phyloP scores from a whole-genome alignment of 352 stramenopile species.

The Globisporangium paroecandrum region DNA sequence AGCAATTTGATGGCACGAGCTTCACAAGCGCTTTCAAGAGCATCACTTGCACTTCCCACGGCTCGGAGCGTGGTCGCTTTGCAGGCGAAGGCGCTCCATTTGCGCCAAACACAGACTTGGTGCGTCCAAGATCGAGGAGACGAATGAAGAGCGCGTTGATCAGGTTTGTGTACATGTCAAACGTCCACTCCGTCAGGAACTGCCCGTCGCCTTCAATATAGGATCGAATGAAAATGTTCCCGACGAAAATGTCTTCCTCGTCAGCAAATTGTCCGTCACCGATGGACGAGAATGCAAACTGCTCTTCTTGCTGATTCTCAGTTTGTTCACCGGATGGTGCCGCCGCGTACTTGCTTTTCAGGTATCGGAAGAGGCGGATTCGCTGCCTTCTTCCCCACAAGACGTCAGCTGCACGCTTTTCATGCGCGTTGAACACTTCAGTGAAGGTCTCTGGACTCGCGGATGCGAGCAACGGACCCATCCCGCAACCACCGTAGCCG shows the following conservation, averaged over 20 bases:
- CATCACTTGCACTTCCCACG: constrained; percentile 76
- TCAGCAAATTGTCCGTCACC: constrained; percentile 26
- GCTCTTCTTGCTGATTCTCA: constrained; percentile 29
- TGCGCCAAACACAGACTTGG: constrained; percentile 50
- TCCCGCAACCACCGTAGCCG: constrained; percentile 68
- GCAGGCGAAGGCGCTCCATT: constrained; percentile 15
- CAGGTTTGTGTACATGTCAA: constrained; percentile 63
- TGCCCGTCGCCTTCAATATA: constrained; percentile 79
- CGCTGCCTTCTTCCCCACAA: constrained; percentile 67
- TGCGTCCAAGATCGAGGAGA: constrained; percentile 42
- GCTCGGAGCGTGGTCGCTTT: constrained; percentile 29
- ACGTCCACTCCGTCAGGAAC: constrained; percentile 74
- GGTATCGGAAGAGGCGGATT: constrained; percentile 47
- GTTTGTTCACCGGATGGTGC: constrained; percentile 5
- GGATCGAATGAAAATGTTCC: constrained; percentile 77
- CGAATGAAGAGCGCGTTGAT: constrained; percentile 63
- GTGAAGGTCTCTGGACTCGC: constrained; percentile 45
- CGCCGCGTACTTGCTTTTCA: constrained; percentile 66
- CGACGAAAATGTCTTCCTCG: constrained; percentile 66
- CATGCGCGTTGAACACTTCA: constrained; percentile 66
- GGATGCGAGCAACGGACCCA: constrained; percentile 51
- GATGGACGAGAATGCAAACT: constrained; percentile 19
- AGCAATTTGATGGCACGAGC: constrained; percentile 55
- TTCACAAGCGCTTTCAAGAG: constrained; percentile 70
- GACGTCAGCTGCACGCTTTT: constrained; percentile 72